These are phyloP conservation scores for Passiflora organensis DNA, from an alignment of 345 rosid genomes.

Conservation along the genomic window DNA sequence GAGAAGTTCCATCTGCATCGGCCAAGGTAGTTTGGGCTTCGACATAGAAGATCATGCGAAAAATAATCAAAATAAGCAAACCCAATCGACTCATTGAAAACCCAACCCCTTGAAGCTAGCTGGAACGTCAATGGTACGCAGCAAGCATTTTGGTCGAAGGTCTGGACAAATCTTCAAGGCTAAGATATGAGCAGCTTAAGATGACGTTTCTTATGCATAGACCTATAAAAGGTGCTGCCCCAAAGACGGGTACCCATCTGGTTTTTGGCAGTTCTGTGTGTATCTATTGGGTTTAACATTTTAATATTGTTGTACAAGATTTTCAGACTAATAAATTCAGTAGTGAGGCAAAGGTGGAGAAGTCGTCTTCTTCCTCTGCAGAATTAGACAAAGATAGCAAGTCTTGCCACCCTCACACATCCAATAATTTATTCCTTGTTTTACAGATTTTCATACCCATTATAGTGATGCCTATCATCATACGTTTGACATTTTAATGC, in stretches of 20 bases:
- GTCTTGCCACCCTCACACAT: conserved; percentile 6
- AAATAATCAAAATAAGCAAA: conserved; percentile 1
- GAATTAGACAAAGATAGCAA: not conserved
- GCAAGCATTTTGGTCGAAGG: conserved; percentile 5
- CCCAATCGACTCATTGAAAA: conserved; percentile 26
- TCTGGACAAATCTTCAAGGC: not conserved
- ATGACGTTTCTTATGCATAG: conserved; percentile 5
- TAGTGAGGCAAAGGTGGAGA: conserved; percentile 32
- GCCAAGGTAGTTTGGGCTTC: conserved; percentile 23
- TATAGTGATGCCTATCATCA: too few species aligned
- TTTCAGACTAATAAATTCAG: conserved; percentile 12
- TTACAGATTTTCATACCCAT: not conserved
- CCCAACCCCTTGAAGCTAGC: not conserved
- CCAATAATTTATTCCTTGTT: conserved; percentile 3
- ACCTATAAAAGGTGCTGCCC: not conserved
- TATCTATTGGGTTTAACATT: conserved; percentile 5
- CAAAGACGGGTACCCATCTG: conserved; percentile 8
- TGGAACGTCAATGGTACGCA: conserved; percentile 4
- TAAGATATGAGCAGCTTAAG: not conserved
- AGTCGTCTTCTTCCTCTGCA: conserved; percentile 1
- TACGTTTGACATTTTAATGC: not conserved
- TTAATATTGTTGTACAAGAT: not conserved
- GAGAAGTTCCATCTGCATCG: conserved; percentile 4
- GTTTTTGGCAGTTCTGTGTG: conserved; percentile 10
- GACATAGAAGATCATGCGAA: conserved; percentile 7